Conservation (phyloP, 2,329 filamentous ascomycete genomes). For the Arthrocladium fulminans region DNA sequence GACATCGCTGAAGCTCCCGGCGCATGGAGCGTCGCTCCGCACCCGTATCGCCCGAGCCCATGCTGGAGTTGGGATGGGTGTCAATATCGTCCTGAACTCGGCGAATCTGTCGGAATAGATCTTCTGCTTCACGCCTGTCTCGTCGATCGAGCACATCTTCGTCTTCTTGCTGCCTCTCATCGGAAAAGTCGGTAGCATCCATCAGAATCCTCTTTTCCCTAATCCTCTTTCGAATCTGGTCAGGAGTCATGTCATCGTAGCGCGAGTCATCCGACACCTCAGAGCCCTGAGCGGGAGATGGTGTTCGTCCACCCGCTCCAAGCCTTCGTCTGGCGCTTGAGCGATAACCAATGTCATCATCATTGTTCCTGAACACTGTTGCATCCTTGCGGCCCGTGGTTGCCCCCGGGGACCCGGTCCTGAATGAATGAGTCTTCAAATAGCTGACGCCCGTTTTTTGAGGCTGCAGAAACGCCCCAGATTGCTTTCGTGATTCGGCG, state of each 20-base stretch:
- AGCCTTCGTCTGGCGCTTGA: conserved; percentile 86
- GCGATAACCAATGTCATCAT: conserved; percentile 82
- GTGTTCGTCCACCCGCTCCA: conserved; percentile 60
- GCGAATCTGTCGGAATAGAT: conserved; percentile 84
- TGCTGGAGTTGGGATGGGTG: conserved; percentile 67
- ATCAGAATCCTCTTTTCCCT: conserved; percentile 88
- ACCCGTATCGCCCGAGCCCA: conserved; percentile 67
- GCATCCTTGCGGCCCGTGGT: conserved; percentile 70
- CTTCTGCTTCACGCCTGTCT: conserved; percentile 85
- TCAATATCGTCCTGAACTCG: conserved; percentile 93
- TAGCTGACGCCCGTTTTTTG: conserved; percentile 98
- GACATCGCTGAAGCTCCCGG: conserved; percentile 78
- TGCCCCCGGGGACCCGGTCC: conserved; percentile 43
- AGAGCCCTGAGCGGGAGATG: conserved; percentile 69
- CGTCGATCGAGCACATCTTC: conserved; percentile 85
- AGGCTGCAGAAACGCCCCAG: conserved; percentile 80
- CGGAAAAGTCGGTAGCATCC: conserved; percentile 92
- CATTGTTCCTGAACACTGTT: conserved; percentile 93
- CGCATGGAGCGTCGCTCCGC: conserved; percentile 79
- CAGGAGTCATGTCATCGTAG: conserved; percentile 72
- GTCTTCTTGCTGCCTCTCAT: conserved; percentile 81
- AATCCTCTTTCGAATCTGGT: conserved; percentile 86
- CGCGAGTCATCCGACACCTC: conserved; percentile 48
- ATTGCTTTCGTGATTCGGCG: conserved; percentile 79
- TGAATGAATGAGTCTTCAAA: conserved; percentile 89